Evolutionary conservation across 2,329 filamentous ascomycete species (phyloP), one percentile per base, ranked within the genome.

Genomic region (Rhynchosporium secalis): DNA sequence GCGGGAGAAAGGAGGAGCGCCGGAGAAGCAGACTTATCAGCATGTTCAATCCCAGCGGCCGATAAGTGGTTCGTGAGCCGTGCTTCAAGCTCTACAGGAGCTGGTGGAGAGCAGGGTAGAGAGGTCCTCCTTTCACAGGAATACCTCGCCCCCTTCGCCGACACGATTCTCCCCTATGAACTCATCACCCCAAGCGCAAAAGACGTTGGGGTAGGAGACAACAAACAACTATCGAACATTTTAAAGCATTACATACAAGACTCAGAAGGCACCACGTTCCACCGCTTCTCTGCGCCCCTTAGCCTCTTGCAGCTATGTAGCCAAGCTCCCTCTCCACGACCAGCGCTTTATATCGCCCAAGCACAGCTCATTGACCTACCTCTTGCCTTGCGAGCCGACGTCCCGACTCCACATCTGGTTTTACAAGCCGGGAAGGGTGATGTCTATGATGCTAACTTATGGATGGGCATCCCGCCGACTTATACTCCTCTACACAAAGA

Each of bases 401-500:
- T 96, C 0, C 87, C 88, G 0, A 82, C 82, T 0, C 93, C 92
- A 0, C 73, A 79, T 0, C 71, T 93, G 3, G 85, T 96, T 3
- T 74, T 72, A 3, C 73, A 78, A 6, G 82, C 85, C 1, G 90
- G 90, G 0, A 89, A 84, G 68, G 92, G 91, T 2, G 93, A 97
- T 73, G 77, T 97, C n/a, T 97, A 98, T 73, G 85, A 83, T 69
- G 88, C 89, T 0, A 96, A 90, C 69, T 79, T 98, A 48, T 99
- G 94, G 94, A 82, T 98, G 12, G 95, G 95, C 0, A 80, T 88
- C 13, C 86, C 92, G 45, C 92, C 92, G 0, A 97, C 93, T 0
- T 92, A 92, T 69, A 97, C 95, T 0, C 92, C 95, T 3, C 79
- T 96, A 3, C 95, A 99, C 75, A 85, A 90, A 60, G 95, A 99